Evolutionary conservation across 352 stramenopile genomes (phyloP).

Genomic region (Pythium folliculosum): DNA sequence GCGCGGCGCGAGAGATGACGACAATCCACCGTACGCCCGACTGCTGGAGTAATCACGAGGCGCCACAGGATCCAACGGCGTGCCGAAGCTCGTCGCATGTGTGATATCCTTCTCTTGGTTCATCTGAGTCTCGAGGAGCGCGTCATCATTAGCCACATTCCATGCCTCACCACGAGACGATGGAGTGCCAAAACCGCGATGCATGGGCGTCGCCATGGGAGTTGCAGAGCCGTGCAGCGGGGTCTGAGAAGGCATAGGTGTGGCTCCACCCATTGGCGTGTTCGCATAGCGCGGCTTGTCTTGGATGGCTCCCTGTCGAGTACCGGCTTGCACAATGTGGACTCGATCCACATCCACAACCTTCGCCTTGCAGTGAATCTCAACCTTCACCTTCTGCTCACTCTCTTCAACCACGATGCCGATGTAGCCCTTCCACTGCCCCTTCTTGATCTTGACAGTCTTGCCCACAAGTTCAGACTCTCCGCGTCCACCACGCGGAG

Average conservation of each 20-base stretch:
- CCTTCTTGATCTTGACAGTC: constrained; percentile 91
- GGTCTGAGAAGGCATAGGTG: constrained; percentile 80
- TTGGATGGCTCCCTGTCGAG: constrained; percentile 71
- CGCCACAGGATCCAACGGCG: constrained; percentile 74
- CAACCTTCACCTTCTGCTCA: constrained; percentile 91
- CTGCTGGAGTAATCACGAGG: constrained; percentile 63
- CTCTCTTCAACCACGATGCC: constrained; percentile 90
- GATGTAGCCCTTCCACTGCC: constrained; percentile 92
- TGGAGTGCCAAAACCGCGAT: constrained; percentile 78
- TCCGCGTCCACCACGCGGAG: constrained; percentile 39
- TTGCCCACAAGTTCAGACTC: constrained; percentile 87
- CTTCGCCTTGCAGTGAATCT: constrained; percentile 91
- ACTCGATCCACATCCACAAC: constrained; percentile 86
- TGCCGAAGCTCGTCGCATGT: constrained; percentile 85
- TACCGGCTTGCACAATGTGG: constrained; percentile 75
- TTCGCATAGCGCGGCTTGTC: constrained; percentile 58
- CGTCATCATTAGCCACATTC: constrained; percentile 88
- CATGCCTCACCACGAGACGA: constrained; percentile 77
- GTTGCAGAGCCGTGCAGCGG: constrained; percentile 86
- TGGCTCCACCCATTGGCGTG: constrained; percentile 77
- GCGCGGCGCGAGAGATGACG: constrained; percentile 55
- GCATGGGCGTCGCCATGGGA: constrained; percentile 85
- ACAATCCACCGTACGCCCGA: constrained; percentile 52
- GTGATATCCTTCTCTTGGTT: constrained; percentile 91
- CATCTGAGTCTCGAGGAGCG: constrained; percentile 82